A percentile compares a stretch with the other conserved stretches of the same genome.
Evolutionary conservation across 768 basidiomycete genomes (phyloP).

Genomic region (Tricholoma saponaceum): DNA sequence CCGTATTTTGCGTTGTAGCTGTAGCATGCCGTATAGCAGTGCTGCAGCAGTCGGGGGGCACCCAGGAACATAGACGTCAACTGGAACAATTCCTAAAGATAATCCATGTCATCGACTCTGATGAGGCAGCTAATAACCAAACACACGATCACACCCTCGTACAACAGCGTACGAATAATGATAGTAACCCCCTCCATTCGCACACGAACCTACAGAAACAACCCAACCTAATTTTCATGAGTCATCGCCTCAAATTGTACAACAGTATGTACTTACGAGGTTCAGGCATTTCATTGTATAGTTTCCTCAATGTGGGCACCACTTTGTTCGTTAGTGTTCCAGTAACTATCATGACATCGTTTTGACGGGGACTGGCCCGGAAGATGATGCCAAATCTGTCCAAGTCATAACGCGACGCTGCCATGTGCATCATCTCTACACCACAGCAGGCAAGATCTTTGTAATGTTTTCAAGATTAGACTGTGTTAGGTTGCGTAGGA

Average conservation of each 20-base stretch:
- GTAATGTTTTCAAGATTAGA: background rate
- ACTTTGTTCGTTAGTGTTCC: conserved; percentile 99
- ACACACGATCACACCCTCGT: conserved; percentile 91
- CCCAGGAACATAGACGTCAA: conserved; percentile 97
- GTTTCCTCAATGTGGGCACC: conserved; percentile 96
- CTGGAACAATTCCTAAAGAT: conserved; percentile 83
- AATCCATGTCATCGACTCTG: conserved; percentile 7
- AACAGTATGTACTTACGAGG: conserved; percentile 54
- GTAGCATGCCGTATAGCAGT: conserved; percentile 92
- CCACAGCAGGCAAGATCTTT: conserved; percentile 96
- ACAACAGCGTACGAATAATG: conserved; percentile 99
- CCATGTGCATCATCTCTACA: conserved; percentile 99
- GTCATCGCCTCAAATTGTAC: background rate
- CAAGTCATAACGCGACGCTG: conserved; percentile 97
- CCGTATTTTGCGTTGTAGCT: conserved; percentile 95
- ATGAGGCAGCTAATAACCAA: background rate
- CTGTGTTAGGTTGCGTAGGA: background rate
- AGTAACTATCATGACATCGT: conserved; percentile 98
- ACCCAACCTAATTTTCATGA: conserved; percentile 72
- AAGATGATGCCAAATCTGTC: conserved; percentile 97
- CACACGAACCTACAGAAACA: conserved; percentile 99
- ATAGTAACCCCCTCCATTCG: conserved; percentile 96
- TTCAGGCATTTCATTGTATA: conserved; percentile 98
- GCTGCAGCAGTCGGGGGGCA: conserved; percentile 97
- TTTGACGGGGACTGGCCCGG: conserved; percentile 97